phyloP scores from a whole-genome alignment of 139 green algal species.

The Edaphochlamys debaryana region DNA sequence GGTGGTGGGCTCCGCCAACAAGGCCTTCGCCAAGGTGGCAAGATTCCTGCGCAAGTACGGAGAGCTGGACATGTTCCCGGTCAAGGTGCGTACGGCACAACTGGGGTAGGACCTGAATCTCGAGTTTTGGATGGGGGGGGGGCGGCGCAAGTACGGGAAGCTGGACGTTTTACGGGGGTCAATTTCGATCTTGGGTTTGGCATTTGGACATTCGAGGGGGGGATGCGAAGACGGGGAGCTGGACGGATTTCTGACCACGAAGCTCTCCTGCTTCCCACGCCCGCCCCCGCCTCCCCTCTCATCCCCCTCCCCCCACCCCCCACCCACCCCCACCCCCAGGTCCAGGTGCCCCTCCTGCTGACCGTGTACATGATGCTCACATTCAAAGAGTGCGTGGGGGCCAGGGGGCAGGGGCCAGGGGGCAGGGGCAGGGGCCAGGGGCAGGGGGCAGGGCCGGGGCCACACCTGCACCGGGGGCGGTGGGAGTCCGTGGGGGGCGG shows the following conservation, averaged over 20 bases:
- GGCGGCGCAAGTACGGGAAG: too few species aligned
- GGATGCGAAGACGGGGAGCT: not conserved
- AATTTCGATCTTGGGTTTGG: not conserved
- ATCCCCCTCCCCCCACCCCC: not conserved
- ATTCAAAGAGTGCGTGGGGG: conserved; percentile 63
- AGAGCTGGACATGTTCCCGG: conserved; percentile 79
- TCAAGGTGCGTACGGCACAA: conserved; percentile 51
- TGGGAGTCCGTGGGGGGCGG: too few species aligned
- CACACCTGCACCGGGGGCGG: too few species aligned
- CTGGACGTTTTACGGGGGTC: not conserved
- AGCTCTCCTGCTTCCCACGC: too few species aligned
- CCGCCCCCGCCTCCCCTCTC: too few species aligned
- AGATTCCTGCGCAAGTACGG: conserved; percentile 82
- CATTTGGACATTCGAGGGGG: too few species aligned
- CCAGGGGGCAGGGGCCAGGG: not conserved
- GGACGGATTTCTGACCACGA: too few species aligned
- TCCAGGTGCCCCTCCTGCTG: conserved; percentile 77
- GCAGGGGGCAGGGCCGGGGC: not conserved
- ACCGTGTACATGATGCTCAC: conserved; percentile 78
- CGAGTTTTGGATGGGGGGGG: too few species aligned
- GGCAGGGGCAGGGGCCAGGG: too few species aligned
- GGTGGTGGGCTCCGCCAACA: conserved; percentile 83
- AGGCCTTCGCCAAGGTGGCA: conserved; percentile 74
- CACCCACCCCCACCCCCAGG: not conserved
- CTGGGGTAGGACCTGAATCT: too few species aligned